These are phyloP conservation scores for Fusarium verrucosum DNA, from an alignment of 2,329 filamentous ascomycete genomes.

Conservation along the genomic window DNA sequence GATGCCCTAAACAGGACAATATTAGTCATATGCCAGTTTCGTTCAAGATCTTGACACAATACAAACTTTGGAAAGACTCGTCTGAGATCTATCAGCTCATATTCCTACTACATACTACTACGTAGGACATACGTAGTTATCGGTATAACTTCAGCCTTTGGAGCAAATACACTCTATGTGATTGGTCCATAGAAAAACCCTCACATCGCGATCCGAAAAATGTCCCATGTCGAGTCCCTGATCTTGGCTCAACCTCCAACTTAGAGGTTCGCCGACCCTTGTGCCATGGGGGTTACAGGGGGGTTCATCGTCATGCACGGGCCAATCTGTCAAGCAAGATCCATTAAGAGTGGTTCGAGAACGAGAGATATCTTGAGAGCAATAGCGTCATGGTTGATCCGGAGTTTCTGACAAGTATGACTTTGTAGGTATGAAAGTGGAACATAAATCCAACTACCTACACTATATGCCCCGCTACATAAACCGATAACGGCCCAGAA, in stretches of 20 bases:
- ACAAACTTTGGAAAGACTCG: background rate
- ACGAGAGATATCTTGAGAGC: constrained; percentile 15
- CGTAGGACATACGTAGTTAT: constrained; percentile 4
- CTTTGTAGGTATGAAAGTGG: constrained; percentile 5
- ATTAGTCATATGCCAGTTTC: constrained; percentile 27
- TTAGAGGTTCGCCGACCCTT: constrained; percentile 22
- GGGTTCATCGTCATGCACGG: constrained; percentile 38
- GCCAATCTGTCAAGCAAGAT: constrained; percentile 30
- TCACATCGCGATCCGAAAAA: constrained; percentile 28
- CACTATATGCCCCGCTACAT: background rate
- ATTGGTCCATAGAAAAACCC: constrained; percentile 32
- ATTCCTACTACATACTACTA: too few species aligned
- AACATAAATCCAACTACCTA: constrained; percentile 1
- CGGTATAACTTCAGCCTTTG: constrained; percentile 20
- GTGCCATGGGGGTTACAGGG: constrained; percentile 38
- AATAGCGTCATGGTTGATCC: constrained; percentile 36
- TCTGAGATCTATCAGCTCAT: constrained; percentile 23
- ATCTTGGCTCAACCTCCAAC: constrained; percentile 40
- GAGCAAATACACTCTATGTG: constrained; percentile 33
- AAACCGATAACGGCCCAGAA: background rate
- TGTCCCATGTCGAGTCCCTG: constrained; percentile 30
- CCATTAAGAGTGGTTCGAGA: constrained; percentile 21
- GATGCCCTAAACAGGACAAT: constrained; percentile 13
- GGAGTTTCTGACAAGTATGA: constrained; percentile 13
- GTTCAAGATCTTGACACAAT: background rate